A percentile compares a stretch with the other conserved stretches of the same genome.
These are phyloP conservation scores for Myxozyma mucilagina DNA, from an alignment of 805 yeast genomes.

Conservation along the genomic window DNA sequence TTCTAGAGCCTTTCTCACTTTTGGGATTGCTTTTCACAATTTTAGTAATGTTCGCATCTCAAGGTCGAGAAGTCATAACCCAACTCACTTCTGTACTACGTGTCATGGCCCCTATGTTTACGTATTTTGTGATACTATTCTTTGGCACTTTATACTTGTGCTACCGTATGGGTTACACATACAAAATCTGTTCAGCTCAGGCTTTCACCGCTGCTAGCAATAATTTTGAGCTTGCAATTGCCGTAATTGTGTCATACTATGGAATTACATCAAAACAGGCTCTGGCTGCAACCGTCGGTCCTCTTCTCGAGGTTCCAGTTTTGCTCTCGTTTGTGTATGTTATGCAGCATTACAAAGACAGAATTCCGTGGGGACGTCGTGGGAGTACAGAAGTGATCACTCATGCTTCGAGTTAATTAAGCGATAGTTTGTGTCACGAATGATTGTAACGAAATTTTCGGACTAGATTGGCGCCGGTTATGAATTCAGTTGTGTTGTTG, in stretches of 20 bases:
- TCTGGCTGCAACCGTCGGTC: conserved; percentile 62
- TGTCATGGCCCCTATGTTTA: conserved; percentile 52
- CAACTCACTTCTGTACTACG: conserved; percentile 53
- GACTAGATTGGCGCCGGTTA: neutral
- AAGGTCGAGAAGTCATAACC: conserved; percentile 50
- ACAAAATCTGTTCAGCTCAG: conserved; percentile 50
- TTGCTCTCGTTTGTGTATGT: conserved; percentile 38
- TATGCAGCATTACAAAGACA: conserved; percentile 19
- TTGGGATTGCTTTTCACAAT: conserved; percentile 55
- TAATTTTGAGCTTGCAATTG: conserved; percentile 58
- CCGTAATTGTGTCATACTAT: conserved; percentile 54
- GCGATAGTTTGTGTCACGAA: neutral
- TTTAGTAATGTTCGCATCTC: conserved; percentile 52
- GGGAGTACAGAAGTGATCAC: conserved; percentile 23
- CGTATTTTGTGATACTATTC: conserved; percentile 53
- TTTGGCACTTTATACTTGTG: conserved; percentile 45
- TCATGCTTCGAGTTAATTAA: neutral
- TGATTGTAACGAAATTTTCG: no score
- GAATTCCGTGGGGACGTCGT: conserved; percentile 20
- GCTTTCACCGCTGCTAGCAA: conserved; percentile 60
- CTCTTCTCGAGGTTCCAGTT: conserved; percentile 59
- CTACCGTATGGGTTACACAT: conserved; percentile 35
- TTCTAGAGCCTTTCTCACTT: conserved; percentile 52
- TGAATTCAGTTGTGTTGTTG: neutral
- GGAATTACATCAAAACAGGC: conserved; percentile 55